A percentile compares a stretch with the other conserved stretches of the same genome.
These are phyloP conservation scores for Stromatinia cepivora DNA, from an alignment of 2,329 filamentous ascomycete genomes.

Conservation along the genomic window DNA sequence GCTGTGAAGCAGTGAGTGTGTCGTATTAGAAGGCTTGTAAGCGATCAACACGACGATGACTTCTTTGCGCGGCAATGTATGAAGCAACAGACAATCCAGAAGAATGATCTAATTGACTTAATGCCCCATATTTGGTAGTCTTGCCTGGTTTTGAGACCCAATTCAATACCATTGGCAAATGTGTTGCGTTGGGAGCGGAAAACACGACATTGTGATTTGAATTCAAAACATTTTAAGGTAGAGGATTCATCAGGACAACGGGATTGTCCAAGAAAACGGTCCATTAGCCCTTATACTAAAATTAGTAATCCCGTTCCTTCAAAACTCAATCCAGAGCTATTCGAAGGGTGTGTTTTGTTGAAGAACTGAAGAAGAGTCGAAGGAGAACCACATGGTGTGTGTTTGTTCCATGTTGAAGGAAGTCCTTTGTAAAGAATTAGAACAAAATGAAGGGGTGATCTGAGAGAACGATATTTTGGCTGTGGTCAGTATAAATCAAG, in stretches of 20 bases:
- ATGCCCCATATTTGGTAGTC: neutral
- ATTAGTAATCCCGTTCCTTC: too few species aligned
- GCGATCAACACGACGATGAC: too few species aligned
- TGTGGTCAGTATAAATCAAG: fast-evolving
- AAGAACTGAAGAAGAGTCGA: too few species aligned
- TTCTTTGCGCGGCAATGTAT: neutral
- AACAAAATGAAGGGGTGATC: neutral
- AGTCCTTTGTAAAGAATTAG: neutral
- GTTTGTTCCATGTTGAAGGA: neutral
- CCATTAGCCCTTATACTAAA: too few species aligned
- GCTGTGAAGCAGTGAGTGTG: neutral
- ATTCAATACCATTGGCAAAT: neutral
- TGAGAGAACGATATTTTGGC: neutral
- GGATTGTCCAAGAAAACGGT: neutral
- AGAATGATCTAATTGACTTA: neutral
- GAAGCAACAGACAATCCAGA: neutral
- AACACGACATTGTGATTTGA: neutral
- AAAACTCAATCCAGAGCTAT: neutral
- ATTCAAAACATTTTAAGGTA: neutral
- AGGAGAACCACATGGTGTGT: neutral
- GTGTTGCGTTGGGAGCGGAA: neutral
- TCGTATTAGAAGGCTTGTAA: neutral
- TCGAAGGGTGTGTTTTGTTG: neutral
- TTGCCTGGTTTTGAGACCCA: neutral
- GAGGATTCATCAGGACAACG: neutral